Evolutionary conservation across 768 basidiomycete genomes (phyloP).

Genomic region (Podaxis sp.): DNA sequence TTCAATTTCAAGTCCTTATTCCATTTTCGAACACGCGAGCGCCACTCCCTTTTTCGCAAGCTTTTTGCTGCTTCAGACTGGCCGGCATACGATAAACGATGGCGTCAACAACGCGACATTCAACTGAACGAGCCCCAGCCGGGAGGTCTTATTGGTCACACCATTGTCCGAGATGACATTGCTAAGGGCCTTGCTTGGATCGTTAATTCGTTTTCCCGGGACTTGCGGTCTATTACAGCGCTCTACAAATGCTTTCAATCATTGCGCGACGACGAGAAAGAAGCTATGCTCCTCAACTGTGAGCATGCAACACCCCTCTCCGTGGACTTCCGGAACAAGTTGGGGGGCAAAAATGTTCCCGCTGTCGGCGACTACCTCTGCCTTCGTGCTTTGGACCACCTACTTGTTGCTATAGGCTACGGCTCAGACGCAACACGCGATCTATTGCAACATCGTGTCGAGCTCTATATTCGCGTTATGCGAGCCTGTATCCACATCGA

Average conservation of each 20-base stretch:
- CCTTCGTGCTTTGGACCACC: constrained; percentile 4
- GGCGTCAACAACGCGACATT: constrained; percentile 5
- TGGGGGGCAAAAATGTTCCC: background rate
- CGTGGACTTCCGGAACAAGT: background rate
- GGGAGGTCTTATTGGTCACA: background rate
- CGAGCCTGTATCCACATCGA: background rate
- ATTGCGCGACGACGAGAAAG: background rate
- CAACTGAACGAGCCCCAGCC: background rate
- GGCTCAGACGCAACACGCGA: background rate
- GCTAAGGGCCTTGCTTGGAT: background rate
- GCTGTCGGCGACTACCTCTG: constrained; percentile 6
- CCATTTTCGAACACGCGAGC: constrained; percentile 1
- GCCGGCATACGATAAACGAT: constrained; percentile 2
- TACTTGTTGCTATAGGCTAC: background rate
- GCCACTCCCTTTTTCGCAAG: background rate
- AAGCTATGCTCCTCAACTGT: background rate
- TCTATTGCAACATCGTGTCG: constrained; percentile 5
- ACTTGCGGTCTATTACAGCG: background rate
- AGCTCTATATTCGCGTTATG: constrained; percentile 1
- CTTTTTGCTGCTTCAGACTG: constrained; percentile 5
- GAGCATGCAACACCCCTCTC: background rate
- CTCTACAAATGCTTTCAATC: constrained; percentile 1
- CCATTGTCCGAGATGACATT: constrained; percentile 5
- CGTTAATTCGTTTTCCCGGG: constrained; percentile 5
- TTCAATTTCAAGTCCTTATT: constrained; percentile 4